These are phyloP conservation scores for Amylostereum areolatum DNA, from an alignment of 1,284 basidiomycete species.

Conservation along the genomic window DNA sequence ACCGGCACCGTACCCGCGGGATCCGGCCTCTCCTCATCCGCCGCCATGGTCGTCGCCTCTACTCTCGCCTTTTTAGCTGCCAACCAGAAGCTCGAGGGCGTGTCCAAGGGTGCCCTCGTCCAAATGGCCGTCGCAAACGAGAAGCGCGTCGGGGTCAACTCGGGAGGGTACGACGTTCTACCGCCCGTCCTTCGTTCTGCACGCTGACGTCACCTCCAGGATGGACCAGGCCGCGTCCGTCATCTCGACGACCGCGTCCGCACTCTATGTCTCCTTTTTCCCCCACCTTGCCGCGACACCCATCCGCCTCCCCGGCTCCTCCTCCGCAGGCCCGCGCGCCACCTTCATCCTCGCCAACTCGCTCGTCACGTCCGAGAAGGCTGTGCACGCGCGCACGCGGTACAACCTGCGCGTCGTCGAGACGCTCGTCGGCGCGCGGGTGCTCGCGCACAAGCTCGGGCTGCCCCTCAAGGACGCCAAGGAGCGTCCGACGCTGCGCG, in stretches of 20 bases:
- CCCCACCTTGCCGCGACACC: constrained; percentile 65
- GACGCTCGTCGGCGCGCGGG: constrained; percentile 70
- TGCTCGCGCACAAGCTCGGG: constrained; percentile 56
- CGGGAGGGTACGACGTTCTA: constrained; percentile 52
- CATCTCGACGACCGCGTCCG: constrained; percentile 61
- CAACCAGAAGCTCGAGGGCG: constrained; percentile 56
- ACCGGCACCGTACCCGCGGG: constrained; percentile 79
- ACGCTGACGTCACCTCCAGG: constrained; percentile 25
- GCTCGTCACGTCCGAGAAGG: constrained; percentile 79
- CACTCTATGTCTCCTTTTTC: constrained; percentile 78
- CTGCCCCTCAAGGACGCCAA: constrained; percentile 30
- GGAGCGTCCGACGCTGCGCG: constrained; percentile 38
- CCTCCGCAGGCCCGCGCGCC: constrained; percentile 34
- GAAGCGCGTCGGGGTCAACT: constrained; percentile 78
- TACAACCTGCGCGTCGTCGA: constrained; percentile 90
- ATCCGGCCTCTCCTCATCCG: constrained; percentile 68
- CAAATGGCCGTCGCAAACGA: constrained; percentile 78
- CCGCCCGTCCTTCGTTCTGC: not conserved
- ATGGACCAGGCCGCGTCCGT: constrained; percentile 86
- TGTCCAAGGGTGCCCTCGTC: constrained; percentile 70
- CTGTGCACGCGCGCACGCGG: constrained; percentile 60
- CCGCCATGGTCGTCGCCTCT: constrained; percentile 81
- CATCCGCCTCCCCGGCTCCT: constrained; percentile 49
- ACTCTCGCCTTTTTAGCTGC: constrained; percentile 73
- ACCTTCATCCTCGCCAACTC: constrained; percentile 83